Conservation (phyloP, 2,329 filamentous ascomycete species). For the Fonsecaea monophora region DNA sequence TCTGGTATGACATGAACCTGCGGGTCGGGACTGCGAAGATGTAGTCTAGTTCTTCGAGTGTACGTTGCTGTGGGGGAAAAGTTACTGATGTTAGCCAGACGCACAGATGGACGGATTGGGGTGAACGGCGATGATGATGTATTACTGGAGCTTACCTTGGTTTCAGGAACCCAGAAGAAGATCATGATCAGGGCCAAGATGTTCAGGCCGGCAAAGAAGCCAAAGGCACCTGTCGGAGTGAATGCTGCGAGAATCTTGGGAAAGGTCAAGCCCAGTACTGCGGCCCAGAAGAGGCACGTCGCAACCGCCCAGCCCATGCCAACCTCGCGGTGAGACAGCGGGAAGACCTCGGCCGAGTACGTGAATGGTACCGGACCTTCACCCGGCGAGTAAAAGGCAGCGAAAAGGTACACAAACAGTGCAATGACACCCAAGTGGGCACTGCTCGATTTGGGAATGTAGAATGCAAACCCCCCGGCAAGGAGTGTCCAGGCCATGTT, state of each 20-base stretch:
- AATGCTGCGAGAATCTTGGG: conserved; percentile 36
- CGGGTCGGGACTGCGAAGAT: conserved; percentile 56
- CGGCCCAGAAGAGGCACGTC: conserved; percentile 57
- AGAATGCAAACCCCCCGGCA: conserved; percentile 59
- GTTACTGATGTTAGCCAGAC: too few species aligned
- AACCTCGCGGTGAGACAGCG: conserved; percentile 58
- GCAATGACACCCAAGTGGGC: conserved; percentile 60
- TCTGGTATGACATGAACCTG: conserved; percentile 51
- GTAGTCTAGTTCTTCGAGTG: conserved; percentile 48
- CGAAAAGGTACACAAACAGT: conserved; percentile 65
- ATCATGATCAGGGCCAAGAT: conserved; percentile 56
- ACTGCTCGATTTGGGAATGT: conserved; percentile 51
- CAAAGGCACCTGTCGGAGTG: conserved; percentile 45
- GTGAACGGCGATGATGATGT: too few species aligned
- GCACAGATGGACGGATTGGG: too few species aligned
- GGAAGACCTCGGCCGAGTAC: conserved; percentile 51
- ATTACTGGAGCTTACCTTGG: conserved; percentile 30
- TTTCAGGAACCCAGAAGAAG: conserved; percentile 49
- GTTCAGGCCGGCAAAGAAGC: conserved; percentile 57
- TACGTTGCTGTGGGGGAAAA: conserved; percentile 31
- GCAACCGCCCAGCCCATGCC: conserved; percentile 54
- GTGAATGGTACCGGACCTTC: conserved; percentile 23
- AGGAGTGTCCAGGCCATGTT: conserved; percentile 59
- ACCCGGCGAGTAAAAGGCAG: conserved; percentile 56
- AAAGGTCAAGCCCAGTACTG: conserved; percentile 55